A percentile compares a stretch with the other conserved stretches of the same genome.
These are phyloP conservation scores for Ophiostoma piceae DNA, from an alignment of 2,329 filamentous ascomycete genomes.

Conservation along the genomic window DNA sequence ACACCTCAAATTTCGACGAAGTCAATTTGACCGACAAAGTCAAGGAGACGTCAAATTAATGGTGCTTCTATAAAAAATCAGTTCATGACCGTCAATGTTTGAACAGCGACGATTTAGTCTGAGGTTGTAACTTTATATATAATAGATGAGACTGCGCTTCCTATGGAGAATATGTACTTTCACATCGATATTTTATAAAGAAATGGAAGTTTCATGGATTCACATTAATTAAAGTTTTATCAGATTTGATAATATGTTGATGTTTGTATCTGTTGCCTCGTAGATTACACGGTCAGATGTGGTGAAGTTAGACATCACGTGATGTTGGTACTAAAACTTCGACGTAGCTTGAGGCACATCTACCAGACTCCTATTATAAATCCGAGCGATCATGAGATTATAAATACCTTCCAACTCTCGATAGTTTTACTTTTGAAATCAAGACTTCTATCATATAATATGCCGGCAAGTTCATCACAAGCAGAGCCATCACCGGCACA, in stretches of 20 bases:
- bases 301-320: not conserved
- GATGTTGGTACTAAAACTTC: not conserved
- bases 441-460: not conserved
- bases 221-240: too few relatives aligned
- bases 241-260: too few relatives aligned
- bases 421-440: not conserved
- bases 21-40: conserved; percentile 11
- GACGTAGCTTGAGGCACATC: conserved; percentile 1
- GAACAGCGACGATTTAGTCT: not conserved
- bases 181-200: too few relatives aligned
- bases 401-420: not conserved
- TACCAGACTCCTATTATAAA: not conserved
- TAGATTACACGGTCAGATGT: too few relatives aligned
- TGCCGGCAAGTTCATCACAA: not conserved
- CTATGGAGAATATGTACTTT: too few relatives aligned
- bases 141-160: too few relatives aligned
- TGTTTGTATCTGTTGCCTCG: too few relatives aligned
- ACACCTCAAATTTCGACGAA: conserved; percentile 17
- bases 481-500: conserved; percentile 28
- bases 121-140: too few relatives aligned
- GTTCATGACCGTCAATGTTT: not conserved
- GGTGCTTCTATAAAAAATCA: too few relatives aligned
- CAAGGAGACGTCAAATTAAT: not conserved
- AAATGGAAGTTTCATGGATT: too few relatives aligned
- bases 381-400: not conserved